Evolutionary conservation across 2,329 filamentous ascomycete species (phyloP).

Genomic region (Apiospora kogelbergensis): DNA sequence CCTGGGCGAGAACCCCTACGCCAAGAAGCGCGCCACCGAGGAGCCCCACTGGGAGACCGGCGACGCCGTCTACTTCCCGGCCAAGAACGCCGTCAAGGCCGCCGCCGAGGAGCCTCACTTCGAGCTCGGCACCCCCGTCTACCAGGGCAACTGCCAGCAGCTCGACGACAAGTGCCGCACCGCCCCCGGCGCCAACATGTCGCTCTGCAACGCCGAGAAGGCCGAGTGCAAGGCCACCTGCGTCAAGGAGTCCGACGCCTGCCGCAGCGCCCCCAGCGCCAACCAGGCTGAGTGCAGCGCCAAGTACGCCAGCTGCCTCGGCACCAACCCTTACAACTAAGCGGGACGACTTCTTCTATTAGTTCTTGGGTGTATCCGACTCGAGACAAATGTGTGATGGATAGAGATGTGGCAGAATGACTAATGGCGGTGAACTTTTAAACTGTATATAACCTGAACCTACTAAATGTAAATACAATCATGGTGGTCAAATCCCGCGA

Average conservation of each 20-base stretch:
- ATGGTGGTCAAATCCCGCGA: constrained; percentile 5
- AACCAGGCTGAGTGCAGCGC: not conserved
- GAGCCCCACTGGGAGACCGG: not conserved
- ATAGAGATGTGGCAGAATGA: not conserved
- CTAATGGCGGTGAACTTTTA: not conserved
- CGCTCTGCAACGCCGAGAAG: not conserved
- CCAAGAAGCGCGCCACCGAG: not conserved
- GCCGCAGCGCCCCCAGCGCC: not conserved
- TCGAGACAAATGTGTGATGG: not conserved
- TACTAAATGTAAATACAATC: not conserved
- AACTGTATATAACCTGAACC: not conserved
- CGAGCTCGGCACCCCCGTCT: not conserved
- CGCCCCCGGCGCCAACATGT: not conserved
- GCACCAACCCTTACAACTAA: constrained; percentile 2
- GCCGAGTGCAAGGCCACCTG: not conserved
- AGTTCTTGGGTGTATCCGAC: too few relatives aligned
- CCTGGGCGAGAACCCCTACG: constrained; percentile 9
- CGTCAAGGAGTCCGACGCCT: not conserved
- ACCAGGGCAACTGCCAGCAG: not conserved
- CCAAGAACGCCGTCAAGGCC: not conserved
- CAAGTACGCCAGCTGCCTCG: not conserved
- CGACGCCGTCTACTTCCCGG: not conserved
- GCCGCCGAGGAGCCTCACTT: not conserved
- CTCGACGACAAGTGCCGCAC: not conserved
- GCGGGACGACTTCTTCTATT: too few relatives aligned